Conservation (phyloP, 2,329 filamentous ascomycete genomes). For the Aureobasidium vineae region DNA sequence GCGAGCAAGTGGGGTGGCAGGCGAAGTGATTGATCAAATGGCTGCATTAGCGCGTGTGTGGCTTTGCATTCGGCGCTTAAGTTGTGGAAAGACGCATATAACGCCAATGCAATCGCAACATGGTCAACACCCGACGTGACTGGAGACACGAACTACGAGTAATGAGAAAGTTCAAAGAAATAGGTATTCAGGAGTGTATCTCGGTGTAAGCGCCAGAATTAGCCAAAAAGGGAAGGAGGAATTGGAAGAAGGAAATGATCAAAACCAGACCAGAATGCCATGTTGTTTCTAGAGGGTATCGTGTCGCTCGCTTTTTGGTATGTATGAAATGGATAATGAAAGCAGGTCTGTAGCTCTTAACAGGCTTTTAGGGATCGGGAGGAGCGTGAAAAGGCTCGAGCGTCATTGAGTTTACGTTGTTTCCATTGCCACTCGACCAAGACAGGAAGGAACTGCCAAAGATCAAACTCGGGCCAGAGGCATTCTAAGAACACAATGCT, state of each 20-base stretch:
- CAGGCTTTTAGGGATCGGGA: constrained; percentile 14
- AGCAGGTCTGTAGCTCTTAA: neutral
- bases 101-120: neutral
- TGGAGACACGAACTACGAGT: neutral
- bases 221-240: neutral
- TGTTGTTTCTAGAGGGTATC: constrained; percentile 20
- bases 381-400: constrained; percentile 30
- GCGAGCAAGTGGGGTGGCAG: neutral
- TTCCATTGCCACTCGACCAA: constrained; percentile 83
- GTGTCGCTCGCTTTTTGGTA: constrained; percentile 15
- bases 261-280: constrained; percentile 23
- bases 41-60: constrained; percentile 21
- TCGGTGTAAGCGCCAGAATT: neutral
- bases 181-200: constrained; percentile 1
- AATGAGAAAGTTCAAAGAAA: neutral
- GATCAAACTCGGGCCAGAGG: constrained; percentile 93
- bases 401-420: constrained; percentile 44
- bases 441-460: constrained; percentile 91
- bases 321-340: constrained; percentile 12
- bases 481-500: constrained; percentile 90
- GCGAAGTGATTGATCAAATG: constrained; percentile 4
- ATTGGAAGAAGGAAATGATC: constrained; percentile 6
- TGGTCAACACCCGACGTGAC: neutral
- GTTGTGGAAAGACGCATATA: neutral
- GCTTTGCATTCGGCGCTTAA: constrained; percentile 18